Percentiles rank a stretch among this genome's conserved stretches.
phyloP scores from a whole-genome alignment of 306 rosid genomes.

The Acacia confusa region DNA sequence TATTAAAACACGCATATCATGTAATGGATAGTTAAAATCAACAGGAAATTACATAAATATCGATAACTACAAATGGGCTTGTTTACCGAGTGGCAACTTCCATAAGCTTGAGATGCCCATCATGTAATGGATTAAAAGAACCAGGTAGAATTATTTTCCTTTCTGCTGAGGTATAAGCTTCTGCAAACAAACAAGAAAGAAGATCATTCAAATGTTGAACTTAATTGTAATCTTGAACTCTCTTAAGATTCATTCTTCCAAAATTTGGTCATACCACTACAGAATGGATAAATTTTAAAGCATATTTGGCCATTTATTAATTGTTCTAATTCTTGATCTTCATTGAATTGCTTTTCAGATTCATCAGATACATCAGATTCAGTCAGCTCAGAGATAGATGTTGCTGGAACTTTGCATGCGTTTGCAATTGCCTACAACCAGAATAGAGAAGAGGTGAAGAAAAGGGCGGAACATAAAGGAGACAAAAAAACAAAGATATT shows the following conservation, averaged over 20 bases:
- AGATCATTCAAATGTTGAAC: not conserved
- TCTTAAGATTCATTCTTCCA: conserved; percentile 8
- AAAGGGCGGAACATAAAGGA: not conserved
- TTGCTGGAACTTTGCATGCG: conserved; percentile 76
- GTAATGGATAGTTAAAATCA: conserved; percentile 13
- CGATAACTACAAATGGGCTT: not conserved
- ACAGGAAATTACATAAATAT: conserved; percentile 1
- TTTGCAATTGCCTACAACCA: conserved; percentile 78
- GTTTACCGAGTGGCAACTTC: conserved; percentile 83
- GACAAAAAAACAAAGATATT: conserved; percentile 27
- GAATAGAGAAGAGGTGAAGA: conserved; percentile 38
- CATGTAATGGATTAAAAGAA: conserved; percentile 91
- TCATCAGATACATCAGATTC: conserved; percentile 67
- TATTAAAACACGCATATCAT: conserved; percentile 14
- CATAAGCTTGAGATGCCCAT: conserved; percentile 83
- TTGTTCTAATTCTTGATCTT: conserved; percentile 79
- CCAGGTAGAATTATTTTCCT: conserved; percentile 82
- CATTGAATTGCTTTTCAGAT: conserved; percentile 58
- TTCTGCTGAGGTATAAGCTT: conserved; percentile 44
- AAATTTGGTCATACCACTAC: conserved; percentile 55
- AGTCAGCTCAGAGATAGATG: conserved; percentile 53
- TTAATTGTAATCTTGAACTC: not conserved
- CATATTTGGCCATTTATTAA: conserved; percentile 77
- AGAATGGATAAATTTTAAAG: conserved; percentile 77
- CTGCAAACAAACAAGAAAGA: conserved; percentile 43